These are phyloP conservation scores for Mrakiaceae sp. DNA, from an alignment of 1,284 basidiomycete species.

Conservation along the genomic window DNA sequence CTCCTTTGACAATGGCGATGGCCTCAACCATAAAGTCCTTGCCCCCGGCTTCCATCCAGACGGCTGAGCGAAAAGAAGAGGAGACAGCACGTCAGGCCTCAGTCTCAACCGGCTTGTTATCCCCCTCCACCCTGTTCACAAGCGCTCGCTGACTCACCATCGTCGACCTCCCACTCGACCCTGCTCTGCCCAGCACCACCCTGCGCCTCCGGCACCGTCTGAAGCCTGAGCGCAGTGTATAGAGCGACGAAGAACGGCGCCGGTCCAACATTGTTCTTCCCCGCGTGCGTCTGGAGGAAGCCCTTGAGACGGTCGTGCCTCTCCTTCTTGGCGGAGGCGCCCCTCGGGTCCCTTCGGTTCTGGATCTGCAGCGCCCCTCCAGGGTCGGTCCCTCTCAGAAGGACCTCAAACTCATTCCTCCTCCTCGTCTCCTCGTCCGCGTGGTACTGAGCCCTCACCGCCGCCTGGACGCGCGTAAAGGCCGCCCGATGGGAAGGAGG, in stretches of 20 bases:
- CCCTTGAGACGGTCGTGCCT: constrained; percentile 6
- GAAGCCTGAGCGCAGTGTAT: constrained; percentile 9
- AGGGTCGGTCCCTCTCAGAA: constrained; percentile 3
- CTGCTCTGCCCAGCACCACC: constrained; percentile 12
- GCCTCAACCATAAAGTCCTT: constrained; percentile 18
- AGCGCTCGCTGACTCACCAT: constrained; percentile 10
- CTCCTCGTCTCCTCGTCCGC: not conserved
- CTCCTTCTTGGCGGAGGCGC: constrained; percentile 8
- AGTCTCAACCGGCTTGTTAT: not conserved
- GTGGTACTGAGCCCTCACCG: constrained; percentile 10
- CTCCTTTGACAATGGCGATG: constrained; percentile 15
- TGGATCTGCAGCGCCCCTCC: constrained; percentile 8
- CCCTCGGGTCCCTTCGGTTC: constrained; percentile 4
- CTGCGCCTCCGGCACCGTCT: constrained; percentile 9
- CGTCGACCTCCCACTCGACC: constrained; percentile 17
- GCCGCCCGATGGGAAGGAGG: constrained; percentile 15
- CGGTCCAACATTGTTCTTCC: constrained; percentile 16
- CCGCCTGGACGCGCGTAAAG: constrained; percentile 13
- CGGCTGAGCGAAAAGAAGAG: constrained; percentile 3
- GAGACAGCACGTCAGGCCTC: not conserved
- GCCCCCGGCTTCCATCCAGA: constrained; percentile 18
- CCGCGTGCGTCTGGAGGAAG: constrained; percentile 9
- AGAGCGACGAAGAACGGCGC: constrained; percentile 8
- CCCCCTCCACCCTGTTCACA: not conserved
- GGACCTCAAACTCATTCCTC: constrained; percentile 16